Conservation (phyloP, 345 rosid species). For the Linum trigynum region DNA sequence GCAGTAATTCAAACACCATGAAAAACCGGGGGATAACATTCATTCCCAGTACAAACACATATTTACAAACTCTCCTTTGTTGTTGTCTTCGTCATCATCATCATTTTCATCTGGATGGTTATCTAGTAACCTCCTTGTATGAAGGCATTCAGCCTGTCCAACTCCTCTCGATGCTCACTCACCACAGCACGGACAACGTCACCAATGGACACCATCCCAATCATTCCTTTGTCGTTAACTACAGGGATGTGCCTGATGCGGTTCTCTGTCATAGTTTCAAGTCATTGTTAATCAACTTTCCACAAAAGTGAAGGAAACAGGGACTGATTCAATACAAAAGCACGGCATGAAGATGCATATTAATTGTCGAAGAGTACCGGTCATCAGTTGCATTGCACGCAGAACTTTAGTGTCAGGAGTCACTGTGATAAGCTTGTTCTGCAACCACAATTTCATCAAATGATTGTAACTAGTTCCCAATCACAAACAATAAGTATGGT, state of each 20-base stretch:
- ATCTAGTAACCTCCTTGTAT: constrained; percentile 91
- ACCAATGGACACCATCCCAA: constrained; percentile 96
- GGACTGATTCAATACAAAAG: not conserved
- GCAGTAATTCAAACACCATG: too few relatives aligned
- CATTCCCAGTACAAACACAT: too few relatives aligned
- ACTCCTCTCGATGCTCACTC: constrained; percentile 80
- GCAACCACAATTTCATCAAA: constrained; percentile 11
- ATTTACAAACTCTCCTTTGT: too few relatives aligned
- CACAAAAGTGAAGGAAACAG: not conserved
- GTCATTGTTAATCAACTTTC: not conserved
- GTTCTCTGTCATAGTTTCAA: constrained; percentile 44
- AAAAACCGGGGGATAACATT: too few relatives aligned
- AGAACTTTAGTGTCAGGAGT: constrained; percentile 89
- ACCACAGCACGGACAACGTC: constrained; percentile 99
- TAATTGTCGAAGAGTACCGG: constrained; percentile 36
- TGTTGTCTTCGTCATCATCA: constrained; percentile 13
- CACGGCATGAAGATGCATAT: not conserved
- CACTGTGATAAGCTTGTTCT: constrained; percentile 94
- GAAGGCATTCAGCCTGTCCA: constrained; percentile 77
- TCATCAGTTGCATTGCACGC: constrained; percentile 96
- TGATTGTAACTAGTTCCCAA: not conserved
- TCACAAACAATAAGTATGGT: not conserved
- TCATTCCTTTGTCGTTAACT: constrained; percentile 63
- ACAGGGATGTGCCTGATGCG: constrained; percentile 98
- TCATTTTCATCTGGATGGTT: constrained; percentile 4